These are phyloP conservation scores for Rusavskia elegans DNA, from an alignment of 495 filamentous ascomycete genomes.

Conservation along the genomic window DNA sequence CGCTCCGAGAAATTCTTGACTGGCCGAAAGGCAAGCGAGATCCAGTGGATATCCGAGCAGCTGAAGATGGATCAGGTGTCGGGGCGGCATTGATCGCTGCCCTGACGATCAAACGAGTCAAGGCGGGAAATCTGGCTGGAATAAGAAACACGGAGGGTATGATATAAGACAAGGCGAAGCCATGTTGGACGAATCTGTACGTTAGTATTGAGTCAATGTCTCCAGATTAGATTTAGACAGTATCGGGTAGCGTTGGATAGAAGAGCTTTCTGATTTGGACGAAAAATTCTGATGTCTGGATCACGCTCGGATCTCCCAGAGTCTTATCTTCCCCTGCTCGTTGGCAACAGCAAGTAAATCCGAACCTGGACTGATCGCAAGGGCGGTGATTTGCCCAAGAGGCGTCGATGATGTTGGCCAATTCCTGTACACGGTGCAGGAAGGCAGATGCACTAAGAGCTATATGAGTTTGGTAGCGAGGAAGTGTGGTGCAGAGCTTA, in stretches of 20 bases:
- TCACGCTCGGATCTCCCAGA: constrained; percentile 66
- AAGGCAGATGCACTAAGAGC: constrained; percentile 61
- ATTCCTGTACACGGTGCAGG: constrained; percentile 85
- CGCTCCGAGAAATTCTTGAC: constrained; percentile 84
- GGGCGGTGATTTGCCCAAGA: constrained; percentile 63
- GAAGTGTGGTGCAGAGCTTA: constrained; percentile 13
- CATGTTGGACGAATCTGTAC: not conserved
- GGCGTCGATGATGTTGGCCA: constrained; percentile 91
- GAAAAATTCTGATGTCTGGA: not conserved
- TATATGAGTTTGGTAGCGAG: not conserved
- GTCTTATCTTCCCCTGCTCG: constrained; percentile 65
- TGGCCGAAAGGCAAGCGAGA: constrained; percentile 70
- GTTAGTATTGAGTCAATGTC: not conserved
- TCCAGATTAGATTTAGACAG: too few species aligned
- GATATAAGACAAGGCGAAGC: constrained; percentile 2
- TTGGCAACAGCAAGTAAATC: constrained; percentile 71
- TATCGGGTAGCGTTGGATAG: not conserved
- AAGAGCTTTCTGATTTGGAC: not conserved
- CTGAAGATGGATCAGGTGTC: constrained; percentile 93
- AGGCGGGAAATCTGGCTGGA: constrained; percentile 61
- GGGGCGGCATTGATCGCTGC: constrained; percentile 90
- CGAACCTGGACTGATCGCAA: constrained; percentile 57
- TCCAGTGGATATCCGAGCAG: constrained; percentile 68
- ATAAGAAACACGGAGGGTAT: constrained; percentile 51
- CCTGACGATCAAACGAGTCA: constrained; percentile 72